Base-by-base conservation (phyloP, 2,329 filamentous ascomycete species). In the Colletotrichum godetiae region DNA sequence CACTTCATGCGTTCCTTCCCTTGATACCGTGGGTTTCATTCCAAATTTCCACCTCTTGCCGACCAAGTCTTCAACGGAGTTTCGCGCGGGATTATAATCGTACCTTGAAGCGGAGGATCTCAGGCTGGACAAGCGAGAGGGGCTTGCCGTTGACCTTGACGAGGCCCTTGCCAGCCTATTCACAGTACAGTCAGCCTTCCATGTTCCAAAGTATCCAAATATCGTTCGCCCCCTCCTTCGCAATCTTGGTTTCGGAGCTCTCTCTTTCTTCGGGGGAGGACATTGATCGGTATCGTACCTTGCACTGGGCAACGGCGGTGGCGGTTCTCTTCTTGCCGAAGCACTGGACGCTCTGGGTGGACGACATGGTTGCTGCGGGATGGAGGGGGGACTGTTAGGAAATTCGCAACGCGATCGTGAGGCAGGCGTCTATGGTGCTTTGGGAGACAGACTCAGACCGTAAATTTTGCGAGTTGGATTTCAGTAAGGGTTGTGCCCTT, bases 141-240 rank as follows among this genome's bases (percentile, higher is more conserved):
- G 97, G 97, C 86, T 95, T 94, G 88, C 97, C 97, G 91, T 98
- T 99, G 88, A 98, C 97, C 91, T 97, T 98, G 89, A 99, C 92
- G 82, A 98, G 92, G 87, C 97, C 97, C 79, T 81, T 80, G 77
- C 84, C 84, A 79, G 84, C 80, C 85, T 86, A 71, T 27, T 52
- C 69, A 74, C 52, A 68, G 68, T 75, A 75, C 37, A 67, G 80
- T 83, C 78, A 84, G 81, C 76, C 76, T 75, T 76, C 75, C 57
- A 46, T 52, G 6, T 49, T 49, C n/a, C 42, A 65, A 52, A 22
- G 70, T 72, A 37, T 72, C 58, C 56, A 63, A 58, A 62, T 42
- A 55, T 53, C 64, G 12, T 59, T 59, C 59, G 42, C n/a, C 59
- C 24, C 24, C 59, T 56, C 49, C 42, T 67, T 29, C 64, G 22